Evolutionary conservation across 169 alveolate species (phyloP), one percentile per base, ranked within the genome.

Genomic region (Eimeria praecox): DNA sequence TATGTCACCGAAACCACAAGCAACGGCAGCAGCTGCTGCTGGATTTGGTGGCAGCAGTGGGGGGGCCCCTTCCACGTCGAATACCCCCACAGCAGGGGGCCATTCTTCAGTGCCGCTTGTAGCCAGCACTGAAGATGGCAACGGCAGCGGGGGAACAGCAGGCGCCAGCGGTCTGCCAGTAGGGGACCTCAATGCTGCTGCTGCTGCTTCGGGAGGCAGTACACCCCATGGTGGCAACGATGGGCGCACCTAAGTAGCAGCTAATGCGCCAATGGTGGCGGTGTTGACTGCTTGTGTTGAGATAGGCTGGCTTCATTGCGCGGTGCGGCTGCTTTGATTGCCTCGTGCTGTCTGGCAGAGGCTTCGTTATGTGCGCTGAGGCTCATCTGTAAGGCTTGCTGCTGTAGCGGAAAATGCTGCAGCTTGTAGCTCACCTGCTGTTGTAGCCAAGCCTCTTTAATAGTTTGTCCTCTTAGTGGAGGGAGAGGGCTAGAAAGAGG

Each of bases 1-100:
- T 35, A 73, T 69, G 64, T 93, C 96, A 3, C 97, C 97, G 8
- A 96, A 96, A 71, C 97, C 97, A 0, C 97, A 96, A 80, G 93
- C 93, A 35, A 82, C 93, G 3, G 93, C 82, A 0, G 91, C 91
- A 30, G 91, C 91, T 35, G 91, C 91, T 83, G 82, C 93, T 56
- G 90, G 71, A 8, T 82, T 82, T 33, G 90, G 90, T 3, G 56
- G 71, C 49, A 52, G 71, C 90, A 82, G 71, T 33, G 90, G 90
- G 46, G 90, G 90, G 3, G 49, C 62, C 2, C 35, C 75, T 33
- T 82, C 90, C 30, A 33, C 93, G 3, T 86, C 93, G 49, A 62
- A 62, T 44, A 62, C 82, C 14, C 93, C 77, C n/a, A 40, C 77
- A 22, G 64, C 64, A 38, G 93, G 82, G 44, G 82, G 35, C 27